phyloP scores from a whole-genome alignment of 1,284 basidiomycete genomes.

The Boletus mariae region DNA sequence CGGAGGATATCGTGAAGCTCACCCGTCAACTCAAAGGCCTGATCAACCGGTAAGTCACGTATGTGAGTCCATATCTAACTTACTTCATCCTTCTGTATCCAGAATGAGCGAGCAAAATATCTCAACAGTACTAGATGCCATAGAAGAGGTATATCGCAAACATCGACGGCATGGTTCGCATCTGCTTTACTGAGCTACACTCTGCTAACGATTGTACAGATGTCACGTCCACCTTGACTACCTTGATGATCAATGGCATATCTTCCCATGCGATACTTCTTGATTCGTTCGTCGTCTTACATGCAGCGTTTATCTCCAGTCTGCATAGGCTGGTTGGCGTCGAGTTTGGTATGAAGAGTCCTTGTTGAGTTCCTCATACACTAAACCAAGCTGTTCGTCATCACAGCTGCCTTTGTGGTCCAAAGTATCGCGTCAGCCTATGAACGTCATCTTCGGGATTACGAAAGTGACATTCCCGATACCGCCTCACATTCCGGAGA shows the following conservation, averaged over 20 bases:
- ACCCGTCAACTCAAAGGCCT: conserved; percentile 82
- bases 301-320: conserved; percentile 85
- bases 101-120: conserved; percentile 93
- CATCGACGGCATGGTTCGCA: conserved; percentile 75
- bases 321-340: conserved; percentile 84
- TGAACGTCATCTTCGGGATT: conserved; percentile 50
- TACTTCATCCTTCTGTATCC: conserved; percentile 4
- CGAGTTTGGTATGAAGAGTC: conserved; percentile 72
- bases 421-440: conserved; percentile 68
- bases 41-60: conserved; percentile 68
- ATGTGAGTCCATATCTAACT: not conserved
- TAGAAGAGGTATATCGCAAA: conserved; percentile 78
- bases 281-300: conserved; percentile 88
- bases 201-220: conserved; percentile 44
- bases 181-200: not conserved
- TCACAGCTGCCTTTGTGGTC: conserved; percentile 72
- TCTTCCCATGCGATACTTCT: conserved; percentile 80
- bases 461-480: conserved; percentile 18
- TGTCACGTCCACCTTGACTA: conserved; percentile 79
- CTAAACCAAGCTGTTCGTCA: not conserved
- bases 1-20: conserved; percentile 61
- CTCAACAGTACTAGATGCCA: conserved; percentile 69
- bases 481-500: conserved; percentile 26
- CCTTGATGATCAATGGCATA: conserved; percentile 79
- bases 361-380: not conserved